Conservation (phyloP, 1,284 basidiomycete genomes). For the Tylopilus sp. region DNA sequence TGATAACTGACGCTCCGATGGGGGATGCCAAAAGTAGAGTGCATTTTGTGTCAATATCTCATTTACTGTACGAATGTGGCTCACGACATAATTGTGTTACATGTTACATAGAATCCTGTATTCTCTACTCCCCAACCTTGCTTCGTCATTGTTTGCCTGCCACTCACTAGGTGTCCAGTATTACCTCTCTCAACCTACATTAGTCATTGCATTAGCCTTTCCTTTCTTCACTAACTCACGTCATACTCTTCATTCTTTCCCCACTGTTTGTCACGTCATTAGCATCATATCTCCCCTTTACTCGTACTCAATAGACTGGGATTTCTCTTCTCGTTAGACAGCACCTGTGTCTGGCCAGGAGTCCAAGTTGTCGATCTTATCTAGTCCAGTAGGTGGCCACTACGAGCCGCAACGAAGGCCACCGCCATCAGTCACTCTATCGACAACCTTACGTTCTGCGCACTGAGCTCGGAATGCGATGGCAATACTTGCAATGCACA, state of each 20-base stretch:
- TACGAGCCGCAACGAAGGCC: slow-evolving; percentile 19
- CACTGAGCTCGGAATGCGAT: too few relatives aligned
- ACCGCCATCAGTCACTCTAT: background rate
- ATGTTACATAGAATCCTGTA: slow-evolving; percentile 20
- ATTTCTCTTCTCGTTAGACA: background rate
- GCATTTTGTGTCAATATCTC: slow-evolving; percentile 4
- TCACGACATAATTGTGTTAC: slow-evolving; percentile 21
- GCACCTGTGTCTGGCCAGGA: background rate
- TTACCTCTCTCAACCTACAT: slow-evolving; percentile 8
- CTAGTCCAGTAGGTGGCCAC: slow-evolving; percentile 4
- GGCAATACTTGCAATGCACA: too few relatives aligned
- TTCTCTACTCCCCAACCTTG: slow-evolving; percentile 6
- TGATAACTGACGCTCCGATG: slow-evolving; percentile 9
- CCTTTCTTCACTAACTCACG: slow-evolving; percentile 2
- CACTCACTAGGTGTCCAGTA: too few relatives aligned
- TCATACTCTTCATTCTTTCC: background rate
- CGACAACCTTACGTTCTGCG: background rate
- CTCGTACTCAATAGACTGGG: slow-evolving; percentile 9
- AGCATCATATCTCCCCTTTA: slow-evolving; percentile 1
- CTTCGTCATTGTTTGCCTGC: slow-evolving; percentile 6
- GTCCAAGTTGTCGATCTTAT: background rate
- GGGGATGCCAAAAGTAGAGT: slow-evolving; percentile 15
- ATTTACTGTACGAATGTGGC: slow-evolving; percentile 21
- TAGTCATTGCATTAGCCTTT: slow-evolving; percentile 3
- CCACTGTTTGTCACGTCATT: slow-evolving; percentile 7